Evolutionary conservation across 2,329 filamentous ascomycete species (phyloP), one percentile per base, ranked within the genome.

Genomic region (Pochonia chlamydosporia): DNA sequence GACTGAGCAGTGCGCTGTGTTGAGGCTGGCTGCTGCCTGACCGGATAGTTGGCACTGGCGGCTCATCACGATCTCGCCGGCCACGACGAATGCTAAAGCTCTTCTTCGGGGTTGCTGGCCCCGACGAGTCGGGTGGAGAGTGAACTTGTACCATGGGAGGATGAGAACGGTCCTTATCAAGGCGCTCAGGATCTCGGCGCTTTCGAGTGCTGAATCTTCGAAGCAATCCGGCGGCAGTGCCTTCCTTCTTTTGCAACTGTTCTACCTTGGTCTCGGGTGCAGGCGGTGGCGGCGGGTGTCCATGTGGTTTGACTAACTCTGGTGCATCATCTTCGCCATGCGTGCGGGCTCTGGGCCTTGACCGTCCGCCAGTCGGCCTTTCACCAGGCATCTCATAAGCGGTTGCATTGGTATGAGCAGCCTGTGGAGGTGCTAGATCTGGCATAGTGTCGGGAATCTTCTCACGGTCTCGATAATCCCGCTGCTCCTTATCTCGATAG

Each of bases 301-400:
- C 43, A 24, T 57, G 60, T 43, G 35, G 24, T 35, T 62, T 68
- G 23, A 54, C 54, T 33, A 49, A 76, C 42, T 95, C 88, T 1
- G 84, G 78, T 10, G 89, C 78, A 49, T 99, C 93, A 52, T 97
- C 92, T 65, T 97, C 93, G 14, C 92, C 93, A 60, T 97, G 92
- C 0, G 93, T 97, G 54, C 93, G 80, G 30, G 93, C 90, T 42
- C 93, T 80, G 7, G 91, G 89, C 43, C 93, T 79, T 28, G 88
- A 85, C 50, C 92, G 78, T 39, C 89, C 88, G 37, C 90, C 89
- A 1, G 88, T 93, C 10, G 88, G 84, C 61, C 84, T 91, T 66
- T 96, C 90, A 16, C 91, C 91, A 0, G 89, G 83, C 77, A 96
- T 85, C 63, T 96, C 91, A 61, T 93, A 95, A 2, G 87, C 72